Evolutionary conservation across 139 green algal genomes (phyloP), one percentile per base, ranked within the genome.

Genomic region (Edaphochlamys debaryana): DNA sequence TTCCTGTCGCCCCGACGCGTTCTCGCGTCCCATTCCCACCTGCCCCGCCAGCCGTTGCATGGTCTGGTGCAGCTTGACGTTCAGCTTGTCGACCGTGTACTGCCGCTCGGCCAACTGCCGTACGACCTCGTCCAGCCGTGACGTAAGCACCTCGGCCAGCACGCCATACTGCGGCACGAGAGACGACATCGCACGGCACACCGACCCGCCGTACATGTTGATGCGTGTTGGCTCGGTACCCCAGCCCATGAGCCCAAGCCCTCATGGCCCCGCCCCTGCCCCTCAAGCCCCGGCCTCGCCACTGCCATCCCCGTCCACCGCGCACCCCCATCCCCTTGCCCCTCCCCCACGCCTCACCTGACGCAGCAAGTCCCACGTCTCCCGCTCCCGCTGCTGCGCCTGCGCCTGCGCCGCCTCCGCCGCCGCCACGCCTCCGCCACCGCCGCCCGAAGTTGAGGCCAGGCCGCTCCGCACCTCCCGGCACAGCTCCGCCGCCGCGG

Each of bases 131-230:
- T 73, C 76, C 40, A 82, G 42, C 63, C 63, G 45, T 4, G 45
- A 41, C 23, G 63, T 8, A n/a, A 82, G 76, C 60, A 82, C 76
- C 76, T 82, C 76, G 42, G 30, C 17, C 25, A 73, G 42, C 60
- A 82, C 76, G 76, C 45, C 76, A 63, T 82, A 82, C 76, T 79
- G 71, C 32, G 58, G 58, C n/a, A n/a, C n/a, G n/a, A n/a, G n/a
- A n/a, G n/a, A n/a, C n/a, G n/a, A n/a, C n/a, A 45, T 29, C 4
- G 66, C 56, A n/a, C 56, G 56, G 23, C 56, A 64, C 20, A 64
- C 56, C 20, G 13, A 23, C 22, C 20, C 13, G 56, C 23, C 20
- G 23, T 11, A 23, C 56, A 64, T n/a, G n/a, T n/a, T n/a, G n/a
- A n/a, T n/a, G n/a, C n/a, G n/a, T n/a, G n/a, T n/a, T n/a, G n/a